phyloP scores from a whole-genome alignment of 2,329 filamentous ascomycete genomes.

The Exophiala sideris region DNA sequence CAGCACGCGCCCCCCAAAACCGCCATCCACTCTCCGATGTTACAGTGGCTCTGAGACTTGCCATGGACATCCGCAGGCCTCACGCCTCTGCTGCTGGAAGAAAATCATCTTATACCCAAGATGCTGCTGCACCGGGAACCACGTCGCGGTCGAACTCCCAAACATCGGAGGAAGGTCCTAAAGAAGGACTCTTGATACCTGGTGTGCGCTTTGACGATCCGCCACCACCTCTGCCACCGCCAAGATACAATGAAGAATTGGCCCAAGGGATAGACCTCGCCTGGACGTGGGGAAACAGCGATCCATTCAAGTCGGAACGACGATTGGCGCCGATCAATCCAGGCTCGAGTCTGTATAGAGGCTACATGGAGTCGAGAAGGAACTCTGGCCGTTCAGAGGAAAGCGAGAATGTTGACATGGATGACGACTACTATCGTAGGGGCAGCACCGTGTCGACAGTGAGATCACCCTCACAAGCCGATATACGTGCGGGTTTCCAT shows the following conservation, averaged over 20 bases:
- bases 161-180: slow-evolving; percentile 42
- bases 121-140: slow-evolving; percentile 18
- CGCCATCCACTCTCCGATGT: slow-evolving; percentile 20
- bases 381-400: slow-evolving; percentile 31
- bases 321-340: slow-evolving; percentile 45
- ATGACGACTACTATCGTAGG: slow-evolving; percentile 35
- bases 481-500: slow-evolving; percentile 53
- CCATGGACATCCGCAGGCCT: slow-evolving; percentile 23
- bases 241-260: slow-evolving; percentile 56
- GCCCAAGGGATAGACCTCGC: slow-evolving; percentile 58
- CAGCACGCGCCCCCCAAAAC: background rate
- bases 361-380: slow-evolving; percentile 34
- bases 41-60: slow-evolving; percentile 16
- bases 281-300: slow-evolving; percentile 61
- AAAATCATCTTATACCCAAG: slow-evolving; percentile 14
- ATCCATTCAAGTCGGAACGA: slow-evolving; percentile 39
- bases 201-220: slow-evolving; percentile 48
- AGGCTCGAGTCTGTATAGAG: slow-evolving; percentile 50
- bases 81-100: slow-evolving; percentile 16
- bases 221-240: slow-evolving; percentile 64
- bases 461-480: slow-evolving; percentile 14
- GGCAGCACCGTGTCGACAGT: slow-evolving; percentile 33
- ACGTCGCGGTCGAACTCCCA: slow-evolving; percentile 37
- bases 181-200: slow-evolving; percentile 62
- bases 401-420: slow-evolving; percentile 36